Evolutionary conservation across 768 basidiomycete species (phyloP).

Genomic region (Gymnopilus dilepis): DNA sequence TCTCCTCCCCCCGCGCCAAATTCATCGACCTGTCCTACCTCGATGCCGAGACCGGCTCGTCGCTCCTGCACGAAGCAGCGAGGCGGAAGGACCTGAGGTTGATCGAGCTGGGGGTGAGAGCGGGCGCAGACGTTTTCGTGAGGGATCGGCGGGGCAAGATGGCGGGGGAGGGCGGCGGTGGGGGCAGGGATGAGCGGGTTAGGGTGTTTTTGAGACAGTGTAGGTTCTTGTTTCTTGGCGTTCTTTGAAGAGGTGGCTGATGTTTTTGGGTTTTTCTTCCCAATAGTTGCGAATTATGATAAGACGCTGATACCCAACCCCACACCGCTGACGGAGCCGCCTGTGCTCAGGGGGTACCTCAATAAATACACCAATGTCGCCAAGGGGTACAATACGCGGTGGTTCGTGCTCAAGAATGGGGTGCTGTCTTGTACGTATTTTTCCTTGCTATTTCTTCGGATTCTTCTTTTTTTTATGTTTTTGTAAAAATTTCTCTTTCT

Average conservation of each 20-base stretch:
- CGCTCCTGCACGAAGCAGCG: conserved; percentile 88
- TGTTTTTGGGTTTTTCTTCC: background rate
- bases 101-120: conserved; percentile 82
- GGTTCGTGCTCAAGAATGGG: conserved; percentile 91
- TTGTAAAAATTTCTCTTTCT: background rate
- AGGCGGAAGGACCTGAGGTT: conserved; percentile 78
- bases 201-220: conserved; percentile 85
- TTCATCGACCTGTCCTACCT: conserved; percentile 81
- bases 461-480: background rate
- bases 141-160: conserved; percentile 76
- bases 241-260: background rate
- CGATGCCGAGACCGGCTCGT: conserved; percentile 77
- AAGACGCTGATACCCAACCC: conserved; percentile 64
- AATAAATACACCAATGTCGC: conserved; percentile 96
- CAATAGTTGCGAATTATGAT: conserved; percentile 79
- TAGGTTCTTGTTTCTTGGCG: conserved; percentile 40
- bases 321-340: conserved; percentile 52
- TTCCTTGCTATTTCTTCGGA: background rate
- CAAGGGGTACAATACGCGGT: conserved; percentile 85
- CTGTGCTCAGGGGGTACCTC: conserved; percentile 74
- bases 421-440: conserved; percentile 75
- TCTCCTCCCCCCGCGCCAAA: conserved; percentile 68
- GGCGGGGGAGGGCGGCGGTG: conserved; percentile 65
- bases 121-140: conserved; percentile 89
- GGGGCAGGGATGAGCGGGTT: conserved; percentile 82